Conservation (phyloP, 192 early-diverging fungal genomes). For the Podochytrium sp. region DNA sequence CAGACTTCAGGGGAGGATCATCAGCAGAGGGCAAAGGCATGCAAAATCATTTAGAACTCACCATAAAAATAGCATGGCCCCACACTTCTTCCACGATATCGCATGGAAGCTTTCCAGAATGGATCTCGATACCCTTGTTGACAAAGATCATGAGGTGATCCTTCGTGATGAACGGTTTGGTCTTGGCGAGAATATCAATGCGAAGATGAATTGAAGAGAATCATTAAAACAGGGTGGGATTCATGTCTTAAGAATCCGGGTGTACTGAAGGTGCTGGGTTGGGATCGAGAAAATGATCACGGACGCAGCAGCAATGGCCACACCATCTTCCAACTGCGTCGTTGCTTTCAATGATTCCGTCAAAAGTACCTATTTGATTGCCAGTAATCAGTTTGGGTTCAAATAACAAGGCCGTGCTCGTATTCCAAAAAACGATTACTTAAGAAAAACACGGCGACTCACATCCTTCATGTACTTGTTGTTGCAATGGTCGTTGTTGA, state of each 20-base stretch:
- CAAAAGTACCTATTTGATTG: conserved; percentile 13
- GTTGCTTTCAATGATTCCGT: conserved; percentile 42
- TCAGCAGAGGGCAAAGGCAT: not conserved
- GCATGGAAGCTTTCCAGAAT: conserved; percentile 40
- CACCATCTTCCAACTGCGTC: conserved; percentile 22
- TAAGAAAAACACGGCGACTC: not conserved
- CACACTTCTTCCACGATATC: conserved; percentile 49
- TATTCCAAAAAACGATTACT: too few relatives aligned
- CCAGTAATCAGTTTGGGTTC: not conserved
- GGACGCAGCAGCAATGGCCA: conserved; percentile 30
- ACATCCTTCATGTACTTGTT: conserved; percentile 49
- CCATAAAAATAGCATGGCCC: conserved; percentile 47
- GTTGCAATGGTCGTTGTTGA: conserved; percentile 47
- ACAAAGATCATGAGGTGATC: conserved; percentile 55
- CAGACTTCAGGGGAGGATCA: conserved; percentile 33
- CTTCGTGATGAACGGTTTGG: conserved; percentile 40
- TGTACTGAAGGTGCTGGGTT: conserved; percentile 54
- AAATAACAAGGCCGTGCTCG: too few relatives aligned
- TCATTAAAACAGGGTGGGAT: not conserved
- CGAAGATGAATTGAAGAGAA: conserved; percentile 2
- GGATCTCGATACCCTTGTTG: conserved; percentile 61
- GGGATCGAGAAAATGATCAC: conserved; percentile 55
- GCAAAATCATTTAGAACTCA: not conserved
- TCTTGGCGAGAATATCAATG: conserved; percentile 36
- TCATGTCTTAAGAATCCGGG: not conserved